Evolutionary conservation across 352 stramenopile genomes (phyloP), one percentile per base, ranked within the genome.

Genomic region (Saprolegnia parasitica): DNA sequence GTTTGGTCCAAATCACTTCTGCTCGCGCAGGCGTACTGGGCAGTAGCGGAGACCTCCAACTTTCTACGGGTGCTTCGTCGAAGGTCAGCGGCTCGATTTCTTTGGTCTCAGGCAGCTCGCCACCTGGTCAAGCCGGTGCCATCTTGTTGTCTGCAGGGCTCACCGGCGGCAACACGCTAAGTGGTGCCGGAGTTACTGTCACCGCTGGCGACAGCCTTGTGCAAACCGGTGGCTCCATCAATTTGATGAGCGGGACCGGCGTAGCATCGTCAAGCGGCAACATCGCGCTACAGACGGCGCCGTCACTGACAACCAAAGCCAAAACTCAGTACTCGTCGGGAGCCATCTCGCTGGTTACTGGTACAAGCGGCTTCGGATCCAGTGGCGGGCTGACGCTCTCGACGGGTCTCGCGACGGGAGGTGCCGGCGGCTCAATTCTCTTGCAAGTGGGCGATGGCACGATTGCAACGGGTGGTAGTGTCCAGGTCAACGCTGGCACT

Each of bases 221-320:
- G 21, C 32, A 21, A 65, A 52, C 18, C 42, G 57, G 57, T 32
- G 57, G 57, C 20, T 45, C 20, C 24, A 52, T 65, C 18, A 52
- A n/a, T 20, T 21, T 65, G 24, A 18, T 47, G 42, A 65, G n/a
- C 16, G 57, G 57, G 15, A 13, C n/a, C 23, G 57, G 57, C 24
- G 18, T 26, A 54, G 16, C 57, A n/a, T 52, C 37, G 21, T 65
- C 57, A 15, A 65, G 57, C 35, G 57, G 57, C 21, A 65, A 65
- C 21, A 65, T 65, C 5, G 35, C n/a, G 15, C 20, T 65, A 18
- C 57, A 65, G 24, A 65, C 57, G 21, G 16, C 57, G 15, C n/a
- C 57, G 24, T 54, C 57, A 52, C n/a, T 23, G 5, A 5, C 47
- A 29, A 23, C n/a, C n/a, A 55, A 55, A 5, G 24, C n/a, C n/a